Conservation (phyloP, 495 filamentous ascomycete species). For the Aspergillus hancockii region DNA sequence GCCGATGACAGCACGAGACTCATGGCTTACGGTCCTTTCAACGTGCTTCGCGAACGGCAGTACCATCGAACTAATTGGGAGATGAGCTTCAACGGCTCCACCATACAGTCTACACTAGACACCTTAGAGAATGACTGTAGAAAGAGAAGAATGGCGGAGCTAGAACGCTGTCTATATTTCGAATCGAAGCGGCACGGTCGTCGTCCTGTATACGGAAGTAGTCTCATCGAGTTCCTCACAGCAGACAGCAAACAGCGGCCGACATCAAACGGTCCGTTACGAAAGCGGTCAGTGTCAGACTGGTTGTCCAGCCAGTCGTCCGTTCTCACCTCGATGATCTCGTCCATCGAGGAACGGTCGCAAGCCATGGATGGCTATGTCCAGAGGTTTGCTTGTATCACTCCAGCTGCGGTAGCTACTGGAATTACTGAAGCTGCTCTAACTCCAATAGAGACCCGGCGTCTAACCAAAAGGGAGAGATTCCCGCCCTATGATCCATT, state of each 20-base stretch:
- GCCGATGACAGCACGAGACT: conserved; percentile 63
- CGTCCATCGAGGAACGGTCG: conserved; percentile 70
- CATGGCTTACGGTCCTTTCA: conserved; percentile 62
- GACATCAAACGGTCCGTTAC: conserved; percentile 38
- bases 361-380: conserved; percentile 71
- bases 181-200: conserved; percentile 80
- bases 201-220: conserved; percentile 76
- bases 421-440: conserved; percentile 71
- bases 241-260: conserved; percentile 55
- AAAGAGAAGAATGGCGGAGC: conserved; percentile 72
- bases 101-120: conserved; percentile 67
- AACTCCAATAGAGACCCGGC: conserved; percentile 63
- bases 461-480: conserved; percentile 48
- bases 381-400: conserved; percentile 86
- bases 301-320: conserved; percentile 75
- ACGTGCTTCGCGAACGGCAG: conserved; percentile 63
- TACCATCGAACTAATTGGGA: conserved; percentile 60
- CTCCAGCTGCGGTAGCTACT: conserved; percentile 79
- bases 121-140: conserved; percentile 72
- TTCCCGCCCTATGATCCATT: conserved; percentile 74
- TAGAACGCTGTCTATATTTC: conserved; percentile 77
- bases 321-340: conserved; percentile 69
- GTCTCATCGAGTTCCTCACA: conserved; percentile 69
- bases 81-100: conserved; percentile 61
- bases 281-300: conserved; percentile 54